Evolutionary conservation across 1,284 basidiomycete species (phyloP), one percentile per base, ranked within the genome.

Genomic region (Schizophyllum amplum): DNA sequence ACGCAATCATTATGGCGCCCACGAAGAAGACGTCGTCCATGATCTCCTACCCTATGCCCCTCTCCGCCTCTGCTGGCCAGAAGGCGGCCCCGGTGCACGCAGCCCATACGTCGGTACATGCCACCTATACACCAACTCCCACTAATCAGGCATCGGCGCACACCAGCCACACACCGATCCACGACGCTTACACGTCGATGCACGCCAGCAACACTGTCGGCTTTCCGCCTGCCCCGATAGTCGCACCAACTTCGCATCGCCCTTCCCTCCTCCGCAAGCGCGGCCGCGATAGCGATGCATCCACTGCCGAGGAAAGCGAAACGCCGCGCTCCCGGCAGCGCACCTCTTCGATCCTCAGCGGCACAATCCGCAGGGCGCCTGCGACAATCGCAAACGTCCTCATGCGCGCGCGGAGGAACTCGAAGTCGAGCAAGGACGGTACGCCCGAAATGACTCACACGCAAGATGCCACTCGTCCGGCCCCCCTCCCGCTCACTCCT

Each of bases 341-440:
- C 17, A 42, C 33, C 13, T 42, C 33, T 42, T 42, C 33, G 13
- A 9, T 42, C 33, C 33, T 42, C 33, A 42, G 33, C 17, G 33
- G 33, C 33, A 42, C 33, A 9, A 42, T 42, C 33, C 33, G 33
- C 33, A 42, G 17, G 33, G 33, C 33, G 33, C 33, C 33, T 17
- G 33, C 33, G 13, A 42, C 33, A 9, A 42, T 42, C 33, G 33
- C 33, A 60, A 54, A 55, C 55, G 60, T 66, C 26, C 59, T 68
- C 11, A 64, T 61, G 15, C 21, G 48, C 48, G 11, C 48, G 48
- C 24, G 21, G 15, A 50, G 48, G 15, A 24, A 50, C 48, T 50
- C 48, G 13, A 42, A 42, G 33, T 42, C 33, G n/a, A n/a, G n/a
- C 33, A 42, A 42, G 33, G 33, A 42, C 13, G 17, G 17, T 42